These are phyloP conservation scores for Cyclotella choctawhatcheeana DNA, from an alignment of 108 stramenopile species.

Conservation along the genomic window DNA sequence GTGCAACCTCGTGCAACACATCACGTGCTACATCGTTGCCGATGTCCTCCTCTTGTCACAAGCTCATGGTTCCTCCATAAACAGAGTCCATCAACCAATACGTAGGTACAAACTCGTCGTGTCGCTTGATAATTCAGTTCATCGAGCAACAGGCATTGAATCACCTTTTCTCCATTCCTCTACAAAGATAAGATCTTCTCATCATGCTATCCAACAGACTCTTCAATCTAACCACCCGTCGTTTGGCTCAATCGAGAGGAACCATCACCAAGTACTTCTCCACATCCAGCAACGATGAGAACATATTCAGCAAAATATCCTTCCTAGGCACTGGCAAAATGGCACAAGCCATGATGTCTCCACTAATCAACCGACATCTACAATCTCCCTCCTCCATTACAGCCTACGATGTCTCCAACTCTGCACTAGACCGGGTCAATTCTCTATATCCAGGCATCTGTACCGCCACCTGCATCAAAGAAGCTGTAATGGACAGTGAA, in stretches of 20 bases:
- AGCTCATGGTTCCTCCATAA: no score
- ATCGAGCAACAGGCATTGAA: no score
- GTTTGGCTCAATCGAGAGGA: background rate
- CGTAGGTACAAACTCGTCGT: no score
- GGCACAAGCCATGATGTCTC: slow-evolving; percentile 91
- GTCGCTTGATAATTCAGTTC: background rate
- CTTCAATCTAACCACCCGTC: background rate
- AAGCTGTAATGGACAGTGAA: slow-evolving; percentile 70
- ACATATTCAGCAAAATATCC: slow-evolving; percentile 73
- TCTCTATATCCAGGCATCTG: slow-evolving; percentile 51
- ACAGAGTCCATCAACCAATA: no score
- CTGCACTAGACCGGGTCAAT: slow-evolving; percentile 49
- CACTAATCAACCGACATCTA: slow-evolving; percentile 67
- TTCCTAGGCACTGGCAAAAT: slow-evolving; percentile 95
- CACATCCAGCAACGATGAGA: slow-evolving; percentile 16
- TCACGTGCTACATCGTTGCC: no score
- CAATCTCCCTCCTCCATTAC: slow-evolving; percentile 66
- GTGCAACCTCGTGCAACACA: no score
- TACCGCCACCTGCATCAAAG: slow-evolving; percentile 56
- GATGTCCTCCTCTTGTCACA: no score
- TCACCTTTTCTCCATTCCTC: background rate
- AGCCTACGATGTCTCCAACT: slow-evolving; percentile 69
- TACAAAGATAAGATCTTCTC: no score
- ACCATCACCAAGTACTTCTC: slow-evolving; percentile 24
- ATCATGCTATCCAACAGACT: slow-evolving; percentile 5